A percentile compares a stretch with the other conserved stretches of the same genome.
Conservation (phyloP, 148 eudicot species). For the Dianthus caryophyllus region DNA sequence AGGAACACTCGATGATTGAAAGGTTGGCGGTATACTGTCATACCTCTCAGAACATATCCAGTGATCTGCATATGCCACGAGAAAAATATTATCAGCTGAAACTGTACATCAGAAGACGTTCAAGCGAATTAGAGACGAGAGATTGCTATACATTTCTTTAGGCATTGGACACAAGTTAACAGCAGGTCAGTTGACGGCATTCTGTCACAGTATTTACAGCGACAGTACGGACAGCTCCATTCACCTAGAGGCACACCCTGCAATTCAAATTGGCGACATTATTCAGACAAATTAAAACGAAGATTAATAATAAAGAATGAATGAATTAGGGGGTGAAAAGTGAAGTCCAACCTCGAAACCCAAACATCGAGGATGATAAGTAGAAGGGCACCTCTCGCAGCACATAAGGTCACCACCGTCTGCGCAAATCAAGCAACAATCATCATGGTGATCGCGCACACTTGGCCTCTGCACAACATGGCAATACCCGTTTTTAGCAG, state of each 20-base stretch:
- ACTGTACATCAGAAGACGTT: neutral
- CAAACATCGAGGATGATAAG: constrained; percentile 47
- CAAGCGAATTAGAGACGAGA: neutral
- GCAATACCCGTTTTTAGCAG: constrained; percentile 14
- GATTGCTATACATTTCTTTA: constrained; percentile 38
- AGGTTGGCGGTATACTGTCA: neutral
- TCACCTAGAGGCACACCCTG: constrained; percentile 40
- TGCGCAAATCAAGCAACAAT: constrained; percentile 58
- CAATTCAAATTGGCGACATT: neutral
- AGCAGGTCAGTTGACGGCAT: constrained; percentile 8
- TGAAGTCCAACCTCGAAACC: constrained; percentile 35
- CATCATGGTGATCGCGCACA: constrained; percentile 39
- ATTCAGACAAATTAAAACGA: neutral
- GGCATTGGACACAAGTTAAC: constrained; percentile 39
- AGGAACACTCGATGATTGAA: constrained; percentile 3
- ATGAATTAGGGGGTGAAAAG: neutral
- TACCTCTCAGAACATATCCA: neutral
- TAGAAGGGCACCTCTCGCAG: constrained; percentile 48
- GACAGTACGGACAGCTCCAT: constrained; percentile 56
- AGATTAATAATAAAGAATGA: neutral
- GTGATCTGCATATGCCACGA: constrained; percentile 17
- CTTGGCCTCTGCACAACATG: constrained; percentile 7
- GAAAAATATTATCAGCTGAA: neutral
- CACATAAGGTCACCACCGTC: constrained; percentile 65
- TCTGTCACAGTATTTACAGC: constrained; percentile 40